phyloP scores from a whole-genome alignment of 164 flowering plant species.

The Saururus chinensis region DNA sequence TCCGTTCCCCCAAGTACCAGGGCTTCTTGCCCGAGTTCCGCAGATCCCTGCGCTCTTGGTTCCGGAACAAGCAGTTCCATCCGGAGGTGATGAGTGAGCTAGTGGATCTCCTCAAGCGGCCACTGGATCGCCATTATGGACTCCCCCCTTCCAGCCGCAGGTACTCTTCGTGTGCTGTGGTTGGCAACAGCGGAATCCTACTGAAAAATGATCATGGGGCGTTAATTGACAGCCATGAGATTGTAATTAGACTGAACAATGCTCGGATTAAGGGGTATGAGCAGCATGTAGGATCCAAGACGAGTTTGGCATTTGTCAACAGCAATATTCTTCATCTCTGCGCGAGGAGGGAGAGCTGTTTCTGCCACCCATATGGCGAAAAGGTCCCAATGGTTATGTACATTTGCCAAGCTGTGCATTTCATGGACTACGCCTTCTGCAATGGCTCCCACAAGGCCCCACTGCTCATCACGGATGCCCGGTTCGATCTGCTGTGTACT shows the following conservation, averaged over 20 bases:
- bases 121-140: conserved; percentile 32
- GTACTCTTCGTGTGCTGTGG: conserved; percentile 75
- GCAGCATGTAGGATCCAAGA: conserved; percentile 16
- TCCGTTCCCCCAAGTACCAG: conserved; percentile 44
- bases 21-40: conserved; percentile 53
- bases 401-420: conserved; percentile 80
- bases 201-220: conserved; percentile 44
- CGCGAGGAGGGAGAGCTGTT: conserved; percentile 55
- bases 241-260: conserved; percentile 81
- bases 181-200: conserved; percentile 90
- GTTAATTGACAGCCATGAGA: conserved; percentile 73
- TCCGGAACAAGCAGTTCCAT: conserved; percentile 34
- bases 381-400: conserved; percentile 74
- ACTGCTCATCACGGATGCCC: conserved; percentile 64
- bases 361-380: conserved; percentile 82
- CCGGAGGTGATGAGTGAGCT: conserved; percentile 57
- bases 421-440: conserved; percentile 69
- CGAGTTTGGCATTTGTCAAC: conserved; percentile 9
- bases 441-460: conserved; percentile 61
- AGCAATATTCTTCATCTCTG: conserved; percentile 72
- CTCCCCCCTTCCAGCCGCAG: conserved; percentile 8
- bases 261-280: conserved; percentile 46
- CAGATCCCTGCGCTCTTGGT: conserved; percentile 49
- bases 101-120: conserved; percentile 33
- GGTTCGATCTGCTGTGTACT: conserved; percentile 77